phyloP scores from a whole-genome alignment of 1,139 yeast species.

The Yamadazyma dushanensis region DNA sequence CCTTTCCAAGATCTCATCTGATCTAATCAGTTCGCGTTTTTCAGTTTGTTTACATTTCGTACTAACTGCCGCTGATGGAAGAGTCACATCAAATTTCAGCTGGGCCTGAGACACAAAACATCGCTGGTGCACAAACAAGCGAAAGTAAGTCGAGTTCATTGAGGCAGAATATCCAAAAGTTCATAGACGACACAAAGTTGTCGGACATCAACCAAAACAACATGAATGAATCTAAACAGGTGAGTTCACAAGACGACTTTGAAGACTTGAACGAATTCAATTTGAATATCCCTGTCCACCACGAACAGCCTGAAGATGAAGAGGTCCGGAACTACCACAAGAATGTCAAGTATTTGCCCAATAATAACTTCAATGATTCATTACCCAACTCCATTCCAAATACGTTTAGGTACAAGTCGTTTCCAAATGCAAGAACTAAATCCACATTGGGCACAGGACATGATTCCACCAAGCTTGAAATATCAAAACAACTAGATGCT shows the following conservation, averaged over 20 bases:
- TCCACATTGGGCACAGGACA: constrained; percentile 21
- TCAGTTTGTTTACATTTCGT: constrained; percentile 3
- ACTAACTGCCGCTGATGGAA: neutral
- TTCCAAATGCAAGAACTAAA: constrained; percentile 48
- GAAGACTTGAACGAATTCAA: constrained; percentile 14
- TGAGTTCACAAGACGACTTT: neutral
- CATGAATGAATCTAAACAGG: neutral
- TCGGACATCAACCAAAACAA: constrained; percentile 9
- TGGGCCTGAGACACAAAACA: neutral
- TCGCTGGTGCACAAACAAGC: neutral
- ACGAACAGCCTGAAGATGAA: constrained; percentile 9
- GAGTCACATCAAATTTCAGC: neutral
- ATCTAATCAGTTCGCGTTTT: neutral
- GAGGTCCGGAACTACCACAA: constrained; percentile 26
- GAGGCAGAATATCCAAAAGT: constrained; percentile 12
- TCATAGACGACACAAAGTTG: constrained; percentile 14
- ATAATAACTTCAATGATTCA: constrained; percentile 31
- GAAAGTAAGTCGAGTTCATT: constrained; percentile 7
- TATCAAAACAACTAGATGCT: constrained; percentile 4
- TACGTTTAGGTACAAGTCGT: constrained; percentile 47
- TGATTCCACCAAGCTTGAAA: constrained; percentile 4
- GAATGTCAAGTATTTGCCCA: constrained; percentile 36
- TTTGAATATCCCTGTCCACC: constrained; percentile 11
- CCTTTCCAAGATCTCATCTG: neutral
- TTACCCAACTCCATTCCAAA: constrained; percentile 41